Conservation (phyloP, 192 early-diverging fungal genomes). For the Coemansia sp. region DNA sequence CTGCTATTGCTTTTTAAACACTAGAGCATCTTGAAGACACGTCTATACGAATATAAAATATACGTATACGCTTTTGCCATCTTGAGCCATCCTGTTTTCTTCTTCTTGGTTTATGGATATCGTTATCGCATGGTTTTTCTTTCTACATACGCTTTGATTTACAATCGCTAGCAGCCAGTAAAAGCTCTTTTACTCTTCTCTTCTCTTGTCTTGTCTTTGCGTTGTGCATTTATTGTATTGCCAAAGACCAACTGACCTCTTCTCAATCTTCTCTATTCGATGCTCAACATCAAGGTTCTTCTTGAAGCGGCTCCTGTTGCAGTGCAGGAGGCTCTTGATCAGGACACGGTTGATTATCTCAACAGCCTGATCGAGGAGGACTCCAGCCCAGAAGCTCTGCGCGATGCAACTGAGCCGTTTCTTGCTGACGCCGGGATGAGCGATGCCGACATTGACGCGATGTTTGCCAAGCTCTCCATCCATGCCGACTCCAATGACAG, state of each 20-base stretch:
- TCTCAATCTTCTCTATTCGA: neutral
- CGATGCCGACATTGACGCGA: slow-evolving; percentile 48
- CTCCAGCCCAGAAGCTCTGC: slow-evolving; percentile 46
- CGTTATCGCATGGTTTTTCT: neutral
- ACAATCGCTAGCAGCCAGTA: too few relatives aligned
- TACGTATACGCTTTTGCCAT: neutral
- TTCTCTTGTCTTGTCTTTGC: too few relatives aligned
- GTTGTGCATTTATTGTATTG: too few relatives aligned
- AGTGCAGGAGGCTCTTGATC: slow-evolving; percentile 41
- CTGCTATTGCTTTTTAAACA: neutral
- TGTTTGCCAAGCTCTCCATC: slow-evolving; percentile 52
- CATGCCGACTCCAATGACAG: slow-evolving; percentile 1
- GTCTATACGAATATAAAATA: too few relatives aligned
- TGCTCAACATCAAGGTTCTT: slow-evolving; percentile 30
- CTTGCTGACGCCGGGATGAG: slow-evolving; percentile 63
- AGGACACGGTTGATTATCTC: slow-evolving; percentile 58
- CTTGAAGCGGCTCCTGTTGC: slow-evolving; percentile 30
- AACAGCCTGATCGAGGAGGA: slow-evolving; percentile 44
- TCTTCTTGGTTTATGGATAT: neutral
- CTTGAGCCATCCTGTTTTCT: neutral
- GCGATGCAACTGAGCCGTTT: slow-evolving; percentile 66
- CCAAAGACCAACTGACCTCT: too few relatives aligned
- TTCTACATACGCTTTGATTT: neutral
- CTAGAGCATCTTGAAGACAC: neutral
- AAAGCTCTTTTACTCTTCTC: too few relatives aligned